Percentiles rank a stretch among this genome's conserved stretches.
Evolutionary conservation across 192 early-diverging fungal genomes (phyloP).

Genomic region (Bifiguratus adelaidae): DNA sequence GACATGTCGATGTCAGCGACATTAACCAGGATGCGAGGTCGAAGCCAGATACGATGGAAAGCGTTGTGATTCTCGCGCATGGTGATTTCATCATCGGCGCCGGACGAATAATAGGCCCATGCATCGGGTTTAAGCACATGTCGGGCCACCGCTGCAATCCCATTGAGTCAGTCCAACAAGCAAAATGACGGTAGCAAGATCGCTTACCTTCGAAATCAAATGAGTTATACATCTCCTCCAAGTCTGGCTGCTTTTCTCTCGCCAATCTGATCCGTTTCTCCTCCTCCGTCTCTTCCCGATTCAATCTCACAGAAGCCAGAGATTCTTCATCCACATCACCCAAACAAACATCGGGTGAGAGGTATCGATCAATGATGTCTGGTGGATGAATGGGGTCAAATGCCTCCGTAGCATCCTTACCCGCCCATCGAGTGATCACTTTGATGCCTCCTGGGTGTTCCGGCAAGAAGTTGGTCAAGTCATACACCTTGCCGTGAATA

Average conservation of each 20-base stretch:
- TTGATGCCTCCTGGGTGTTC: slow-evolving; percentile 48
- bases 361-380: slow-evolving; percentile 44
- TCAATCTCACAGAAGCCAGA: slow-evolving; percentile 6
- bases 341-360: slow-evolving; percentile 35
- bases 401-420: slow-evolving; percentile 53
- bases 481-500: slow-evolving; percentile 51
- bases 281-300: slow-evolving; percentile 20
- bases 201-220: slow-evolving; percentile 64
- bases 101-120: slow-evolving; percentile 79
- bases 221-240: slow-evolving; percentile 49
- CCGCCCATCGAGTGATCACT: slow-evolving; percentile 54
- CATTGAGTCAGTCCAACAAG: not conserved
- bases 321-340: slow-evolving; percentile 37
- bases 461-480: slow-evolving; percentile 44
- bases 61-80: slow-evolving; percentile 73
- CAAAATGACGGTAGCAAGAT: not conserved
- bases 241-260: slow-evolving; percentile 29
- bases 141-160: slow-evolving; percentile 37
- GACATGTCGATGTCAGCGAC: slow-evolving; percentile 52
- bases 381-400: slow-evolving; percentile 56
- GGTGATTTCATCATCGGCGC: slow-evolving; percentile 72
- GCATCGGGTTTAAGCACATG: slow-evolving; percentile 47
- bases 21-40: slow-evolving; percentile 65
- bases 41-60: slow-evolving; percentile 58
- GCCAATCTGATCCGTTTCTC: slow-evolving; percentile 15